These are phyloP conservation scores for Fusarium citri DNA, from an alignment of 2,329 filamentous ascomycete genomes.

Conservation along the genomic window DNA sequence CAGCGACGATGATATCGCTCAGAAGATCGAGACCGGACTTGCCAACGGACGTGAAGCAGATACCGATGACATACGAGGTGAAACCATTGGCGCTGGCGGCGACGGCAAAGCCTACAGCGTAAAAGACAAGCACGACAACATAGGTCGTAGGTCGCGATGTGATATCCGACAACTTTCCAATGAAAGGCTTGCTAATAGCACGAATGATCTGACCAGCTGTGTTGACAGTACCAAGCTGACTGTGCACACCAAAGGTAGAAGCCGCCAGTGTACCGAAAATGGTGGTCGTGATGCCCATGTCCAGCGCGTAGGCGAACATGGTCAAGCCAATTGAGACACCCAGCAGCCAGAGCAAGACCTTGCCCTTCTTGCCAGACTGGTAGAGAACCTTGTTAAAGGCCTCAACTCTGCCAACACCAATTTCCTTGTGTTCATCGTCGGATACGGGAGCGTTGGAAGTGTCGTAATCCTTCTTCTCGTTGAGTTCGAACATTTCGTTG, in stretches of 20 bases:
- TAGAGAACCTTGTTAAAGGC: constrained; percentile 56
- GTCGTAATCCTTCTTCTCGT: constrained; percentile 25
- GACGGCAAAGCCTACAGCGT: constrained; percentile 50
- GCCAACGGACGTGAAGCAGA: constrained; percentile 53
- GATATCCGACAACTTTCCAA: constrained; percentile 54
- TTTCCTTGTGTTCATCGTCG: constrained; percentile 28
- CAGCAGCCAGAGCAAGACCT: constrained; percentile 52
- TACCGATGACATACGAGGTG: constrained; percentile 51
- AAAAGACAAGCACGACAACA: constrained; percentile 54
- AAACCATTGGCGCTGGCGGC: constrained; percentile 50
- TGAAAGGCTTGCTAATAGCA: constrained; percentile 54
- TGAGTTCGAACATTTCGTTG: constrained; percentile 16
- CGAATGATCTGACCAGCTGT: constrained; percentile 52
- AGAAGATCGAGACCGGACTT: constrained; percentile 54
- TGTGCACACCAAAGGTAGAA: constrained; percentile 51
- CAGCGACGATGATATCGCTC: constrained; percentile 53
- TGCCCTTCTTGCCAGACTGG: constrained; percentile 51
- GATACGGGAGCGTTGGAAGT: constrained; percentile 19
- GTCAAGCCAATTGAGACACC: constrained; percentile 52
- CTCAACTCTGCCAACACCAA: constrained; percentile 52
- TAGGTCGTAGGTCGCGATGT: constrained; percentile 55
- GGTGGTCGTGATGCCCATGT: constrained; percentile 51
- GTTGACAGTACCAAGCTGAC: constrained; percentile 49
- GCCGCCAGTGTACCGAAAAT: constrained; percentile 52
- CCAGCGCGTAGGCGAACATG: constrained; percentile 55